phyloP scores from a whole-genome alignment of 2,329 filamentous ascomycete genomes.

The Annulohypoxylon truncatum region DNA sequence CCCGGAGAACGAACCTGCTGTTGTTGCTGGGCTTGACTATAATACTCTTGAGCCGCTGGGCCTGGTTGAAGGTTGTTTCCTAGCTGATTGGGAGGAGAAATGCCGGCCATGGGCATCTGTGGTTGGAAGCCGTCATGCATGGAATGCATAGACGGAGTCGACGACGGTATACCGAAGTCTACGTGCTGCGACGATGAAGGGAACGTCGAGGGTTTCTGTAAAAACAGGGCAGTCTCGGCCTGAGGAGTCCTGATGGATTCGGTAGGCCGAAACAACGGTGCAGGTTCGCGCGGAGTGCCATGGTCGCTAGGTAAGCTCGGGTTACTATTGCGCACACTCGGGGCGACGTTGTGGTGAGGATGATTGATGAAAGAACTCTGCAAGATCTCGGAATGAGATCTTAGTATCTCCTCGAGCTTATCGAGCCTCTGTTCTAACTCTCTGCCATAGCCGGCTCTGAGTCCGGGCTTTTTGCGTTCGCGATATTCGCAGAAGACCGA shows the following conservation, averaged over 20 bases:
- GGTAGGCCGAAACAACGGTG: conserved; percentile 60
- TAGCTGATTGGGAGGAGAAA: conserved; percentile 54
- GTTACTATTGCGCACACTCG: conserved; percentile 62
- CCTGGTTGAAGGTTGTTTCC: conserved; percentile 52
- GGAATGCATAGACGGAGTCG: conserved; percentile 56
- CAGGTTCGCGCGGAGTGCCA: conserved; percentile 64
- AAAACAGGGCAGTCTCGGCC: conserved; percentile 69
- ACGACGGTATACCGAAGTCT: conserved; percentile 62
- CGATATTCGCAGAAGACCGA: conserved; percentile 74
- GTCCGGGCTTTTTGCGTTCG: conserved; percentile 74
- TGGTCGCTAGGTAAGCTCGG: conserved; percentile 66
- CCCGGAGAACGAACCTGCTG: conserved; percentile 68
- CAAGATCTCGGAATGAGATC: conserved; percentile 74
- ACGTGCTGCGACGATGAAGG: conserved; percentile 59
- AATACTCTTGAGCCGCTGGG: conserved; percentile 62
- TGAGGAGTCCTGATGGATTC: conserved; percentile 65
- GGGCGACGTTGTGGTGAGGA: conserved; percentile 51
- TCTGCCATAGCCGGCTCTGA: conserved; percentile 75
- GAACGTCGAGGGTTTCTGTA: conserved; percentile 68
- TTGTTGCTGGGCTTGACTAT: conserved; percentile 53
- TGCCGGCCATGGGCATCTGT: conserved; percentile 57
- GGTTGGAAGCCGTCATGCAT: conserved; percentile 62
- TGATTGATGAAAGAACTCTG: conserved; percentile 64
- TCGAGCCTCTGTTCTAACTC: conserved; percentile 80
- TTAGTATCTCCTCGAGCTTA: conserved; percentile 73